Evolutionary conservation across 2,329 filamentous ascomycete genomes (phyloP).

Genomic region (Botrytis squamosa): DNA sequence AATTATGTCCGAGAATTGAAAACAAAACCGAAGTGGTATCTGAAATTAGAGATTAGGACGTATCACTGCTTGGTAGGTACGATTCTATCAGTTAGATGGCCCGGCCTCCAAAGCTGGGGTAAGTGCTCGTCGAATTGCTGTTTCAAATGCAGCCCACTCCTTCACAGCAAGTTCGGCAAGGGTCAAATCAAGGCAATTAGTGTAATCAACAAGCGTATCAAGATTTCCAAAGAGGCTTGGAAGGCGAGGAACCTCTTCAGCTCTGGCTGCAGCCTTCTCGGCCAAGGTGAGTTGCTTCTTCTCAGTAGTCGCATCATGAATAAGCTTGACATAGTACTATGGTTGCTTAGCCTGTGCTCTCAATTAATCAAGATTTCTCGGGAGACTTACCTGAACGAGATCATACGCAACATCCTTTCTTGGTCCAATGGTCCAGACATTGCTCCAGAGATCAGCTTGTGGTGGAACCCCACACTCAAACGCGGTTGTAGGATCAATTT

Average conservation of each 20-base stretch:
- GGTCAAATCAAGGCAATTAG: conserved; percentile 44
- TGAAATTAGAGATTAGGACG: background rate
- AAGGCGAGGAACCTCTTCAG: conserved; percentile 8
- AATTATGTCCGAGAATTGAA: background rate
- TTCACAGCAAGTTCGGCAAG: conserved; percentile 46
- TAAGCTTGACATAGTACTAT: conserved; percentile 57
- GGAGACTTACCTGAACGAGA: conserved; percentile 52
- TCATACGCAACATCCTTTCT: conserved; percentile 52
- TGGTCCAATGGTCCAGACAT: conserved; percentile 52
- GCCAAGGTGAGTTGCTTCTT: conserved; percentile 44
- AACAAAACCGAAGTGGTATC: background rate
- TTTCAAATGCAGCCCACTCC: conserved; percentile 53
- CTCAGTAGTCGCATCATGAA: conserved; percentile 52
- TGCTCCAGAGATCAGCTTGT: conserved; percentile 50
- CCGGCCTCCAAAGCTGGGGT: conserved; percentile 24
- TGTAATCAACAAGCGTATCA: conserved; percentile 50
- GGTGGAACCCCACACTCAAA: conserved; percentile 49
- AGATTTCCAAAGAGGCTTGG: conserved; percentile 41
- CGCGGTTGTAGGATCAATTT: conserved; percentile 40
- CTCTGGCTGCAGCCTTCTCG: conserved; percentile 41
- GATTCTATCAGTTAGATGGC: background rate
- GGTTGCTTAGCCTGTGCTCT: conserved; percentile 18
- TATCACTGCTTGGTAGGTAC: background rate
- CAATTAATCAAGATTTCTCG: background rate
- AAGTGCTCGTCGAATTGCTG: conserved; percentile 43